These are phyloP conservation scores for Asterochloris sp. DNA, from an alignment of 139 green algal species.

Conservation along the genomic window DNA sequence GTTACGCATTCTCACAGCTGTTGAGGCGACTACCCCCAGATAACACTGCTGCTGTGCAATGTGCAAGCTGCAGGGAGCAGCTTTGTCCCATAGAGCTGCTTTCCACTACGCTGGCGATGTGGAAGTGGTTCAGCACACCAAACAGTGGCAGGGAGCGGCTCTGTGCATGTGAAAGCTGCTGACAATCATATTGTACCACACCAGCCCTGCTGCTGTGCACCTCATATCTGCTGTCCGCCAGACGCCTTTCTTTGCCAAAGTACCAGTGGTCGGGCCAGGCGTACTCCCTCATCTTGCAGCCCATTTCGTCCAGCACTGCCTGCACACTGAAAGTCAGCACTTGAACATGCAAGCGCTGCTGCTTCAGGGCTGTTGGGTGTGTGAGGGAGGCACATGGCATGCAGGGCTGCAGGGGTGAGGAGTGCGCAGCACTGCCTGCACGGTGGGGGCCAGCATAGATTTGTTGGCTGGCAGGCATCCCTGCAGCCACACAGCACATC, in stretches of 20 bases:
- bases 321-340: not conserved
- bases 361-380: not conserved
- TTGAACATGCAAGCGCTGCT: not conserved
- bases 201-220: not conserved
- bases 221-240: conserved; percentile 45
- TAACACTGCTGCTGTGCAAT: too few species aligned
- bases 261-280: conserved; percentile 76
- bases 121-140: too few species aligned
- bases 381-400: not conserved
- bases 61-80: too few species aligned
- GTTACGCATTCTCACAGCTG: too few species aligned
- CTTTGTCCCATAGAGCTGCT: too few species aligned
- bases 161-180: not conserved
- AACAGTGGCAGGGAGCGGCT: not conserved
- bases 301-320: conserved; percentile 34
- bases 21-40: too few species aligned
- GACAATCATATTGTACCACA: not conserved
- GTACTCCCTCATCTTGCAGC: conserved; percentile 46
- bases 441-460: not conserved
- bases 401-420: not conserved
- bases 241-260: conserved; percentile 41
- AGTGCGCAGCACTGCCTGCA: not conserved
- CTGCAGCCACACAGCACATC: not conserved
- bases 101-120: too few species aligned
- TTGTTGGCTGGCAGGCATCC: not conserved